phyloP scores from a whole-genome alignment of 139 green algal species.

The Marvania coccoides region DNA sequence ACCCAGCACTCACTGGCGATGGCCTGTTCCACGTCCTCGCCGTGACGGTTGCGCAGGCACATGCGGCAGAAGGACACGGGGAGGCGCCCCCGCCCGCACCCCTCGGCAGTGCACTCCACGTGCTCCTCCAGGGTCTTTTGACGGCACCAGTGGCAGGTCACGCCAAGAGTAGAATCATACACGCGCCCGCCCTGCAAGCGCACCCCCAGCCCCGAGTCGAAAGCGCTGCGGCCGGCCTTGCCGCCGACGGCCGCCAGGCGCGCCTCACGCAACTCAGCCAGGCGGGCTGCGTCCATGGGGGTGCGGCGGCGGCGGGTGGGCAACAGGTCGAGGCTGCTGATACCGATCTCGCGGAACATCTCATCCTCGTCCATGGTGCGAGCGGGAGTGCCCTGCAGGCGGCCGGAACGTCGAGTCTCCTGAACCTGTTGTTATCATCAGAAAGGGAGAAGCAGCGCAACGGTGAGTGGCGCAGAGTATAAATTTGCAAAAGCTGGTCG shows the following conservation, averaged over 20 bases:
- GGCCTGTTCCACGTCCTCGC: constrained; percentile 52
- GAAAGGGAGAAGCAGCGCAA: no score
- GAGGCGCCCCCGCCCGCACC: constrained; percentile 50
- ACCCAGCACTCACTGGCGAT: constrained; percentile 49
- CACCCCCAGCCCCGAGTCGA: constrained; percentile 59
- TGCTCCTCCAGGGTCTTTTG: constrained; percentile 79
- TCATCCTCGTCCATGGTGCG: constrained; percentile 13
- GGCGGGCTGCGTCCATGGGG: constrained; percentile 1
- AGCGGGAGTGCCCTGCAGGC: background rate
- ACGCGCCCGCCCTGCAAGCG: constrained; percentile 59
- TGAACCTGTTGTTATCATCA: no score
- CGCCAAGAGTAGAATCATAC: constrained; percentile 64
- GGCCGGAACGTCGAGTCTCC: constrained; percentile 8
- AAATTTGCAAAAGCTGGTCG: no score
- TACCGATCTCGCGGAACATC: constrained; percentile 13
- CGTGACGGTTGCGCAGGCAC: constrained; percentile 73
- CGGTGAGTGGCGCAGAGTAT: no score
- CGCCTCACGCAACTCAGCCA: background rate
- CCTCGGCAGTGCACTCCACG: constrained; percentile 52
- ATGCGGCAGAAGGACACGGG: constrained; percentile 63
- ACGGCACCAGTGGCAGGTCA: constrained; percentile 82
- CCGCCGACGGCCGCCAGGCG: background rate
- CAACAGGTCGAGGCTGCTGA: constrained; percentile 22
- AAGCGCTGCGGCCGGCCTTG: constrained; percentile 5
- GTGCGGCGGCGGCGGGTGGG: constrained; percentile 4